Percentiles rank a stretch among this genome's conserved stretches.
Evolutionary conservation across 257 asterid genomes (phyloP).

Genomic region (Craterostigma plantagineum): DNA sequence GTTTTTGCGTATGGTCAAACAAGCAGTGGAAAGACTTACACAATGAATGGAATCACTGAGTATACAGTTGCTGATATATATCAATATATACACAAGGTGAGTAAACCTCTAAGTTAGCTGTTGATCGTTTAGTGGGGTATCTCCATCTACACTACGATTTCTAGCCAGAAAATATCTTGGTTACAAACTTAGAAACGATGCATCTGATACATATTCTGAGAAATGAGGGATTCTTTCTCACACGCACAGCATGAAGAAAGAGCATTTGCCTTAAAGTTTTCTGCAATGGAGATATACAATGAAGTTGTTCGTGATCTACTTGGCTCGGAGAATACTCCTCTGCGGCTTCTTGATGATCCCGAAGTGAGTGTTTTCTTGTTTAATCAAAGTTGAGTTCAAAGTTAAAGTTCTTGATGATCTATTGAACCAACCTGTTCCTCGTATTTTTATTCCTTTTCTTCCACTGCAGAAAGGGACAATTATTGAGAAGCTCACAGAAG

Average conservation of each 20-base stretch:
- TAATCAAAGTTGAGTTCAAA: neutral
- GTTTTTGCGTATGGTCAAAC: conserved; percentile 98
- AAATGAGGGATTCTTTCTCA: conserved; percentile 8
- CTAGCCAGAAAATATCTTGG: neutral
- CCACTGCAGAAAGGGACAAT: conserved; percentile 75
- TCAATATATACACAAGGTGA: conserved; percentile 24
- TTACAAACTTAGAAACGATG: neutral
- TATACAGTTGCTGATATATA: conserved; percentile 66
- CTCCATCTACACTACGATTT: too few relatives aligned
- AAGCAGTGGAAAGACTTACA: conserved; percentile 99
- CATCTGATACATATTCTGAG: conserved; percentile 1
- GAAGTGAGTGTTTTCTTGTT: conserved; percentile 41
- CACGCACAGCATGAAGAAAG: conserved; percentile 72
- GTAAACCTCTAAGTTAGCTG: conserved; percentile 6
- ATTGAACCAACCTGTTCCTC: conserved; percentile 4
- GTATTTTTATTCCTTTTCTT: conserved; percentile 13
- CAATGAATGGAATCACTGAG: conserved; percentile 96
- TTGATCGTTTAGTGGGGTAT: too few relatives aligned
- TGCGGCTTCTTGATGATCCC: conserved; percentile 93
- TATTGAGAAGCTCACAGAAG: conserved; percentile 88
- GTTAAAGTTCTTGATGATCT: conserved; percentile 10
- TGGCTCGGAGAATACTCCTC: conserved; percentile 53
- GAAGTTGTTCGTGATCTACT: conserved; percentile 98
- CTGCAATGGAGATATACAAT: conserved; percentile 93
- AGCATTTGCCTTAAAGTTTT: conserved; percentile 78